Conservation (phyloP, 2,329 filamentous ascomycete species). For the Sordariomycetes sp. region DNA sequence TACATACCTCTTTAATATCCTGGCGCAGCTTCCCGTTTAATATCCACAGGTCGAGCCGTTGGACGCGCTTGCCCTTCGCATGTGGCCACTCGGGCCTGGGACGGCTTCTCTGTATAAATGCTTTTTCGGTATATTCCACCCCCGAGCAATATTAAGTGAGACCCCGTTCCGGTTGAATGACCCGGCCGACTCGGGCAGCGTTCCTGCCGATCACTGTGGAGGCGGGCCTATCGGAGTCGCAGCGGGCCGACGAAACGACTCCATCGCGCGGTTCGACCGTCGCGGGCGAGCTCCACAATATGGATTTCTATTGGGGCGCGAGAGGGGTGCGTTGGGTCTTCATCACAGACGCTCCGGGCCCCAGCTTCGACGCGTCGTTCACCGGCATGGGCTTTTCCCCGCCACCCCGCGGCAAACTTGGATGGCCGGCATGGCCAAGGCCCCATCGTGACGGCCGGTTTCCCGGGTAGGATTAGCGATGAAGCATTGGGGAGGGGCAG, state of each 20-base stretch:
- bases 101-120: not conserved
- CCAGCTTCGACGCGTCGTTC: not conserved
- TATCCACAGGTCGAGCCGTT: not conserved
- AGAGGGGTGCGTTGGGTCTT: not conserved
- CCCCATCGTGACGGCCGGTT: not conserved
- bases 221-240: not conserved
- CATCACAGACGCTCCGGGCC: not conserved
- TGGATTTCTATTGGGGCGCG: not conserved
- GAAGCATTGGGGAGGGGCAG: not conserved
- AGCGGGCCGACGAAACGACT: not conserved
- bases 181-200: not conserved
- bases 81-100: not conserved
- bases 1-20: not conserved
- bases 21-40: not conserved
- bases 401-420: not conserved
- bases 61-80: not conserved
- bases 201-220: not conserved
- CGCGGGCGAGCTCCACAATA: not conserved
- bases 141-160: not conserved
- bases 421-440: not conserved
- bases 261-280: not conserved
- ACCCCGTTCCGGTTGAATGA: not conserved
- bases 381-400: not conserved
- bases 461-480: not conserved
- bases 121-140: not conserved